Base-by-base conservation (phyloP, 2,329 filamentous ascomycete species). In the Cladosporium oxysporum region DNA sequence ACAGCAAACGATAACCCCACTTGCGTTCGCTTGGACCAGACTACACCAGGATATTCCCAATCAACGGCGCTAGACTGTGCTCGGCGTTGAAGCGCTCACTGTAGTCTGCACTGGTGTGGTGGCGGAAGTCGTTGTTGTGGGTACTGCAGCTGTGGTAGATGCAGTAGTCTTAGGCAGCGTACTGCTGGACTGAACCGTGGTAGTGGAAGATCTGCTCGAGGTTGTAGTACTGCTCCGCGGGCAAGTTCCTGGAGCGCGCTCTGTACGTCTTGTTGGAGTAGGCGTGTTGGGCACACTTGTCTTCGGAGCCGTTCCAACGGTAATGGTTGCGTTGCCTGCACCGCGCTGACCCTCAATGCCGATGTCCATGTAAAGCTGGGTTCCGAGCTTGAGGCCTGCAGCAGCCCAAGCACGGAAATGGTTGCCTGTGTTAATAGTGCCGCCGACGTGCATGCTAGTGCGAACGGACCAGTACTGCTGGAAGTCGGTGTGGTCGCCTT, bases 321-420 rank as follows among this genome's bases (percentile, higher is more conserved):
- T 50, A 11, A 62, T 62, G 12, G 49, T 52, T 10, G 59, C 59
- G 21, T 49, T 86, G 44, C 59, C 59, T 23, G 59, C 59, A 28
- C 59, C 59, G 12, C 33, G 23, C 41, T 62, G 59, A 12, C 44
- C 44, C 23, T 62, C 59, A 12, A 62, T 52, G 28, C 18, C 59
- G 18, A 62, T 50, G 44, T 62, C 59, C 44, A 62, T 49, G 29
- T 62, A 62, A 21, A 50, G 37, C 59, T 62, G 59, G 1, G 23
- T 62, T 0, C 59, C 59, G 10, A 62, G 28, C 18, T 50, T 49
- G 31, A 62, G 59, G 7, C 59, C 59, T 33, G 59, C 59, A 50
- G 52, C 31, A 44, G 66, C 73, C 85, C 85, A 87, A 8, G 83
- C 84, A 69, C 83, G 78, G 70, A 87, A 86, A 73, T 86, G 84